These are phyloP conservation scores for Hypoxylon lenormandii DNA, from an alignment of 495 filamentous ascomycete species.

Conservation along the genomic window DNA sequence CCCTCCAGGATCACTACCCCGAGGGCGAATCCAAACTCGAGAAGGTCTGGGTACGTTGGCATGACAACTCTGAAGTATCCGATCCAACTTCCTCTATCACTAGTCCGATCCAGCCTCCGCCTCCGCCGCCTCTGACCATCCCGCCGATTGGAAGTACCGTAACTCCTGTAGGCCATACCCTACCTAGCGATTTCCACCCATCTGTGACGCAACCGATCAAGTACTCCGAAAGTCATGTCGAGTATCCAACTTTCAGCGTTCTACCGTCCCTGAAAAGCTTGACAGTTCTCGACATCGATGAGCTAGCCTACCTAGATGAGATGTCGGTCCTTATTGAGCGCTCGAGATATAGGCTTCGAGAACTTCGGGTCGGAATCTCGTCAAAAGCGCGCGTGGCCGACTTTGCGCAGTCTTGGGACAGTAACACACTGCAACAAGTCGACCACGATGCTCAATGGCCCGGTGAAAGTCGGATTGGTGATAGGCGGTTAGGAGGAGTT, in stretches of 20 bases:
- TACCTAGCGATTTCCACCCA: slow-evolving; percentile 51
- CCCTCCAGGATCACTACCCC: slow-evolving; percentile 72
- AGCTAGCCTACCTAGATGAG: slow-evolving; percentile 87
- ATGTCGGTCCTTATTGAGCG: slow-evolving; percentile 83
- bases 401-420: slow-evolving; percentile 74
- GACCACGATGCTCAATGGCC: slow-evolving; percentile 67
- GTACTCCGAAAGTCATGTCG: slow-evolving; percentile 67
- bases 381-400: slow-evolving; percentile 65
- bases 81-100: slow-evolving; percentile 40
- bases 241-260: slow-evolving; percentile 87
- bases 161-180: slow-evolving; percentile 58
- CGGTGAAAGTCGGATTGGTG: slow-evolving; percentile 61
- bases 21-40: slow-evolving; percentile 75
- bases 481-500: slow-evolving; percentile 72
- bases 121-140: slow-evolving; percentile 46
- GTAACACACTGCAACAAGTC: slow-evolving; percentile 66
- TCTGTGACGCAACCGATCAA: slow-evolving; percentile 43
- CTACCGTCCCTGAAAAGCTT: slow-evolving; percentile 83
- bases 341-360: slow-evolving; percentile 73
- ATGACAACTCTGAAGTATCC: slow-evolving; percentile 74
- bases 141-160: slow-evolving; percentile 57
- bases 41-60: slow-evolving; percentile 88
- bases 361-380: slow-evolving; percentile 84
- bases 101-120: slow-evolving; percentile 47
- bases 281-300: slow-evolving; percentile 88